Evolutionary conservation across 768 basidiomycete species (phyloP).

Genomic region (Rossbeevera mucosa): DNA sequence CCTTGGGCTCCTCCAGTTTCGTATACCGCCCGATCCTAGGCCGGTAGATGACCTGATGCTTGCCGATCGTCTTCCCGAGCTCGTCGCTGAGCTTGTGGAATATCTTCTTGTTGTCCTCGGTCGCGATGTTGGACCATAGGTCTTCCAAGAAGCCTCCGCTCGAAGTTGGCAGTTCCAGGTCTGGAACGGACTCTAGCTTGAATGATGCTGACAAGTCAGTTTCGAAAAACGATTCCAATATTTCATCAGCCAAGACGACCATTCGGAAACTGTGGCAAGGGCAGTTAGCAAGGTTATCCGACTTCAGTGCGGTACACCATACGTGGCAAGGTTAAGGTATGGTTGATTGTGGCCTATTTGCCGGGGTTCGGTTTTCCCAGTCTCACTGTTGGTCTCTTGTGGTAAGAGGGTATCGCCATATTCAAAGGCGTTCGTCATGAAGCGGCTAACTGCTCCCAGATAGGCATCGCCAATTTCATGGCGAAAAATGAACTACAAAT

Average conservation of each 20-base stretch:
- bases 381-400: conserved; percentile 28
- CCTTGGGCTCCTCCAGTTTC: conserved; percentile 80
- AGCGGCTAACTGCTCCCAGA: conserved; percentile 91
- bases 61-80: conserved; percentile 90
- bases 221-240: conserved; percentile 96
- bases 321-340: conserved; percentile 90
- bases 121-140: conserved; percentile 84
- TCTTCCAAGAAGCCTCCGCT: conserved; percentile 71
- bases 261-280: conserved; percentile 77
- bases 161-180: conserved; percentile 57
- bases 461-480: conserved; percentile 96
- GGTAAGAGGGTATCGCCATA: conserved; percentile 93
- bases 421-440: conserved; percentile 98
- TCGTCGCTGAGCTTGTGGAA: conserved; percentile 93
- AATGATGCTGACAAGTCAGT: conserved; percentile 87
- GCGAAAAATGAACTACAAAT: conserved; percentile 90
- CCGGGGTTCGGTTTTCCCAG: conserved; percentile 40
- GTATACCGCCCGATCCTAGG: conserved; percentile 87
- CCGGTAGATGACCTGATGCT: conserved; percentile 76
- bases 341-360: conserved; percentile 73
- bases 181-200: conserved; percentile 65
- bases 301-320: conserved; percentile 19
- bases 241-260: conserved; percentile 95
- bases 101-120: conserved; percentile 88
- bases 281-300: conserved; percentile 8